These are phyloP conservation scores for Fragaria iinumae DNA, from an alignment of 306 rosid genomes.

Conservation along the genomic window DNA sequence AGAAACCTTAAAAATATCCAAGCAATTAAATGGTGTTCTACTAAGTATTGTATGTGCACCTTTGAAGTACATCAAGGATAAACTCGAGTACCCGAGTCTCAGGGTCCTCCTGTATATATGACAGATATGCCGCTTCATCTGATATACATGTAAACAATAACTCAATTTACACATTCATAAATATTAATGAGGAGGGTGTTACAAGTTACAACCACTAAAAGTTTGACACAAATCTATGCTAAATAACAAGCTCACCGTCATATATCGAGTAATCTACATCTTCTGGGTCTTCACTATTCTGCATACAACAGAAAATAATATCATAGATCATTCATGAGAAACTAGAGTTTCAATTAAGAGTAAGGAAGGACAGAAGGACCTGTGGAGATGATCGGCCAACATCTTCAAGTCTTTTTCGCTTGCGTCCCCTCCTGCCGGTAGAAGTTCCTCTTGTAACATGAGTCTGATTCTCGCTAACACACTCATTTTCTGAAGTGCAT, in stretches of 20 bases:
- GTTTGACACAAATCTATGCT: neutral
- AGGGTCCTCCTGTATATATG: slow-evolving; percentile 14
- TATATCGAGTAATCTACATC: neutral
- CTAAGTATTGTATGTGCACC: slow-evolving; percentile 17
- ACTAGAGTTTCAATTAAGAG: neutral
- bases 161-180: neutral
- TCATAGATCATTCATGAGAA: neutral
- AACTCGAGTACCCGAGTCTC: slow-evolving; percentile 23
- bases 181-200: neutral
- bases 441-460: neutral
- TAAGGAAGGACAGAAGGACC: slow-evolving; percentile 18
- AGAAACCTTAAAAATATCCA: neutral
- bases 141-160: neutral
- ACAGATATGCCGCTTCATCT: slow-evolving; percentile 22
- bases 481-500: neutral
- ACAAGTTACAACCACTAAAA: neutral
- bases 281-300: slow-evolving; percentile 23
- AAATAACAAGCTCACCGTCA: slow-evolving; percentile 25
- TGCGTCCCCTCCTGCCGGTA: slow-evolving; percentile 28
- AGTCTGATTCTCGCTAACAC: neutral
- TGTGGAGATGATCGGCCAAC: slow-evolving; percentile 18
- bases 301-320: slow-evolving; percentile 9
- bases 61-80: slow-evolving; percentile 36
- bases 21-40: neutral
- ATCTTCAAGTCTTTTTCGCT: slow-evolving; percentile 36